Percentiles rank a stretch among this genome's conserved stretches.
Evolutionary conservation across 495 filamentous ascomycete genomes (phyloP).

Genomic region (Xylaria nigripes): DNA sequence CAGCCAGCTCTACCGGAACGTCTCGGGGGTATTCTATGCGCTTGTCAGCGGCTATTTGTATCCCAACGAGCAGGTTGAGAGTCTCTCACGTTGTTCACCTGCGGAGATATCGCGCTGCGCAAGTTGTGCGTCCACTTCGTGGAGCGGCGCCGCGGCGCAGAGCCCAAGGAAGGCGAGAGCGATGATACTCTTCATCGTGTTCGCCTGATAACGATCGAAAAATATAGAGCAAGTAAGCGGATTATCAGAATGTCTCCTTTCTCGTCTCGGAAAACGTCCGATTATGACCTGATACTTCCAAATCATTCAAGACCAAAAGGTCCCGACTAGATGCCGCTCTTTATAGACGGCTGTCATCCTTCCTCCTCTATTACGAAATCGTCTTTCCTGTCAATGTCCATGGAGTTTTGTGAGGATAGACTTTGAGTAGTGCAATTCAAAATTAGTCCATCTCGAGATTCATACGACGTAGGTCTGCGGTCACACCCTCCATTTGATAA

Average conservation of each 20-base stretch:
- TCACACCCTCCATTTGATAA: not conserved
- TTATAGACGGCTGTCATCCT: not conserved
- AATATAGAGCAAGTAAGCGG: not conserved
- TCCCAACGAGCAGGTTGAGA: not conserved
- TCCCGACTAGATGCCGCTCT: not conserved
- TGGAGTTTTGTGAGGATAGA: not conserved
- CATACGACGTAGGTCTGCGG: not conserved
- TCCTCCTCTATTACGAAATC: not conserved
- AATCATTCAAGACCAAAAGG: not conserved
- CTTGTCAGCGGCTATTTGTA: not conserved
- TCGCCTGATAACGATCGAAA: not conserved
- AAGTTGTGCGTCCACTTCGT: not conserved
- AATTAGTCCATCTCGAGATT: not conserved
- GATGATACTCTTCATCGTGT: not conserved
- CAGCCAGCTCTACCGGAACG: not conserved
- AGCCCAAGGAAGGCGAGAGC: not conserved
- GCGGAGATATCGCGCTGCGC: not conserved
- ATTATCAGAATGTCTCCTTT: not conserved
- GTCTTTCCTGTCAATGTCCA: not conserved
- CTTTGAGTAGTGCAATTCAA: conserved; percentile 2
- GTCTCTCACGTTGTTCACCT: not conserved
- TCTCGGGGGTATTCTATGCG: not conserved
- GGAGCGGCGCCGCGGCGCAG: not conserved
- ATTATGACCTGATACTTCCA: not conserved
- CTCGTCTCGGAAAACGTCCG: not conserved